Conservation (phyloP, 148 eudicot genomes). For the Rhododendron kiyosumense region DNA sequence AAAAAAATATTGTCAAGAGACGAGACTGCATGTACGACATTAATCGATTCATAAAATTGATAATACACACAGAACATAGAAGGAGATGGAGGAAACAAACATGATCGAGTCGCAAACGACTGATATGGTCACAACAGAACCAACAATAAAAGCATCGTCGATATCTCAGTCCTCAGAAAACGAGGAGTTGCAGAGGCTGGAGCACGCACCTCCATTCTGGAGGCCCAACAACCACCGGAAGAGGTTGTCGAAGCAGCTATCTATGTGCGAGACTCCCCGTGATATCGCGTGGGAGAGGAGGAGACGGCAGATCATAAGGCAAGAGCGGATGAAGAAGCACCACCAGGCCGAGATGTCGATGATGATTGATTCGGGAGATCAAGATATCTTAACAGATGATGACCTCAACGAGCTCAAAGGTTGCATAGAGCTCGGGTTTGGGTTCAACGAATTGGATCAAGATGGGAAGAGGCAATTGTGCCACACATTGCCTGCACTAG, state of each 20-base stretch:
- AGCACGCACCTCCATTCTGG: conserved; percentile 59
- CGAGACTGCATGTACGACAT: not conserved
- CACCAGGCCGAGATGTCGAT: not conserved
- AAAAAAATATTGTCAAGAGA: not conserved
- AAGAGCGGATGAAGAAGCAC: conserved; percentile 26
- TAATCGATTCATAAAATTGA: not conserved
- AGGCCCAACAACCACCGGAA: conserved; percentile 18
- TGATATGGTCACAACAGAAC: not conserved
- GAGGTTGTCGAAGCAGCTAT: conserved; percentile 58
- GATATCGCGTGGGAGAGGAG: conserved; percentile 80
- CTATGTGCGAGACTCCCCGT: conserved; percentile 56
- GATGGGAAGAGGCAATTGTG: conserved; percentile 35
- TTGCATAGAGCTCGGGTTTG: conserved; percentile 79
- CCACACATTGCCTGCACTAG: conserved; percentile 66
- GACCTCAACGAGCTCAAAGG: conserved; percentile 75
- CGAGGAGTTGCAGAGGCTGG: conserved; percentile 46
- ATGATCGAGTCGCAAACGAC: not conserved
- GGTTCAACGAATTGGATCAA: conserved; percentile 62
- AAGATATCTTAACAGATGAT: conserved; percentile 31
- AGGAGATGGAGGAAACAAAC: not conserved
- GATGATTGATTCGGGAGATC: not conserved
- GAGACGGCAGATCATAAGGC: conserved; percentile 46
- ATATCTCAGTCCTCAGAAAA: conserved; percentile 16
- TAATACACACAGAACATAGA: not conserved
- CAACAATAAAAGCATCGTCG: not conserved